Base-by-base conservation (phyloP, 23 red algal genomes). In the Pyropia haitanensis region DNA sequence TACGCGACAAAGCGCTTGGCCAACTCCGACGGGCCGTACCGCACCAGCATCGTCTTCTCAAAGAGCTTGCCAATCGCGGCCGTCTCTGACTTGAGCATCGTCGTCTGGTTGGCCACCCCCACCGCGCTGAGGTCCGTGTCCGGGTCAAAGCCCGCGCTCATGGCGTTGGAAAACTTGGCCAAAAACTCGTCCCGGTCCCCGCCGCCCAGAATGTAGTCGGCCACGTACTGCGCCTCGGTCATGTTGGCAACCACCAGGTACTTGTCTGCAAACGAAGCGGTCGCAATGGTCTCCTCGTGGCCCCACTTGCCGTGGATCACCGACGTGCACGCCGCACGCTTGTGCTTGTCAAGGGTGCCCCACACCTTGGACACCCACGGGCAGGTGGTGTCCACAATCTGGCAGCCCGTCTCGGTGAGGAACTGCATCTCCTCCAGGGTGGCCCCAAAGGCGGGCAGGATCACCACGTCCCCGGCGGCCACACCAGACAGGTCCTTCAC, bases 291-390 rank as follows among this genome's bases (percentile, higher is more conserved):
- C 56, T 97, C 93, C 51, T 97, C 93, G 61, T 97, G 93, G 26
- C 80, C 86, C 93, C 93, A 97, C 60, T 97, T 97, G 10, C 93
- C 93, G 48, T 97, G 93, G 65, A 97, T 97, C 20, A 97, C 75
- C 19, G 85, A 90, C 8, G 93, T 97, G 58, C 79, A 90, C 32
- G 56, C 60, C 18, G 55, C 72, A 16, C 64, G 58, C 55, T 63
- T 33, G 56, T 97, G 93, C 64, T 83, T 83, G 59, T 97, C 85
- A 14, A 97, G 56, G 0, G 93, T 67, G 60, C 56, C 74, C 93
- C 93, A 97, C 29, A 97, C 93, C 51, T 97, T 97, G 14, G 74
- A 75, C 46, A 97, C 93, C 93, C 93, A 97, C 16, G 93, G 93
- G 54, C 93, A 97, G 34, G 93, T 97, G 16, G 93, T 97, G 61